Evolutionary conservation across 192 early-diverging fungal genomes (phyloP).

Genomic region (Backusella luteola): DNA sequence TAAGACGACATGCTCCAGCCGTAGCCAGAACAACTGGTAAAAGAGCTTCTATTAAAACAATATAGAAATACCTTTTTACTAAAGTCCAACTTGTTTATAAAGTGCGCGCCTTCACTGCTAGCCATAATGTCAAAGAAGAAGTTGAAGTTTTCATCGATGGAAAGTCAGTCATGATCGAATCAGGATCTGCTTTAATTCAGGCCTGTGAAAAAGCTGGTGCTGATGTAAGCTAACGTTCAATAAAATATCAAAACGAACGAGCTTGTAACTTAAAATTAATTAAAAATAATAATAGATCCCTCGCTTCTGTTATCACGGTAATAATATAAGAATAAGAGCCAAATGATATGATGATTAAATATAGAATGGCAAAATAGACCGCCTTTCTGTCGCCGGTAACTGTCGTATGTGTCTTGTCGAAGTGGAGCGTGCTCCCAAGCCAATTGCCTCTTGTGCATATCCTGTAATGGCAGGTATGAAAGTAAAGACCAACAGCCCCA

Average conservation of each 20-base stretch:
- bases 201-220: slow-evolving; percentile 94
- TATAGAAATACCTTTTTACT: background rate
- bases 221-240: slow-evolving; percentile 34
- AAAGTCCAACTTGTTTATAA: background rate
- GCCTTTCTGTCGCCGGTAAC: slow-evolving; percentile 95
- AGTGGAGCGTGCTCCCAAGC: slow-evolving; percentile 93
- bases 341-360: background rate
- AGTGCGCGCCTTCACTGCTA: slow-evolving; percentile 42
- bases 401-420: slow-evolving; percentile 99
- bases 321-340: background rate
- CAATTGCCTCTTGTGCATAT: slow-evolving; percentile 95
- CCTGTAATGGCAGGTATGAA: slow-evolving; percentile 97
- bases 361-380: slow-evolving; percentile 58
- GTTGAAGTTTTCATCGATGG: slow-evolving; percentile 90
- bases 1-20: slow-evolving; percentile 20
- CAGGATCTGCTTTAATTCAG: slow-evolving; percentile 95
- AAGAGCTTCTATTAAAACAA: background rate
- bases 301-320: slow-evolving; percentile 62
- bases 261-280: background rate
- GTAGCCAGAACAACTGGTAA: slow-evolving; percentile 22
- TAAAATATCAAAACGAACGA: background rate
- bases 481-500: slow-evolving; percentile 88
- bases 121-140: slow-evolving; percentile 51
- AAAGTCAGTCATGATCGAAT: slow-evolving; percentile 84
- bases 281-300: slow-evolving; percentile 56